A percentile compares a stretch with the other conserved stretches of the same genome.
Evolutionary conservation across 768 basidiomycete species (phyloP).

Genomic region (Naematelia aurantialba): DNA sequence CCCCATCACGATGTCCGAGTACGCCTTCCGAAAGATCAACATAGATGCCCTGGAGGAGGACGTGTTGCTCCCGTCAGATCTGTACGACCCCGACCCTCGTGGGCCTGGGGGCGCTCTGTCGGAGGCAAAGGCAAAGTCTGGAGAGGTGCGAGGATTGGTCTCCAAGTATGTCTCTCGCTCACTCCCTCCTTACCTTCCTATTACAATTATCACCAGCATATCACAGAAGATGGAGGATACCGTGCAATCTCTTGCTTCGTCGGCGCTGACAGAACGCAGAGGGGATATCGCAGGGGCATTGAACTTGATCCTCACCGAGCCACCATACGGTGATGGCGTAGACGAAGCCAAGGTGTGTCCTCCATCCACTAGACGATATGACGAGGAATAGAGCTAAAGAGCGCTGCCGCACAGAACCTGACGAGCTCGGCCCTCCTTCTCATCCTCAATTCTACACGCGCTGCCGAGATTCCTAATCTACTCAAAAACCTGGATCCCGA

Average conservation of each 20-base stretch:
- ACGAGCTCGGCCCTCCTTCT: conserved; percentile 76
- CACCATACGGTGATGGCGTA: conserved; percentile 82
- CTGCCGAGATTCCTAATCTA: conserved; percentile 74
- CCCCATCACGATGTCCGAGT: conserved; percentile 49
- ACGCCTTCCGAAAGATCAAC: conserved; percentile 84
- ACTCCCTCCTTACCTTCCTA: not conserved
- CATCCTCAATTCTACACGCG: conserved; percentile 89
- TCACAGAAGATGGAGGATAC: conserved; percentile 1
- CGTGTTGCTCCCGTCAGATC: conserved; percentile 72
- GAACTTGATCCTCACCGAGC: conserved; percentile 64
- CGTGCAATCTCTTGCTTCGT: not conserved
- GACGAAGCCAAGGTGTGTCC: conserved; percentile 81
- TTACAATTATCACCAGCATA: not conserved
- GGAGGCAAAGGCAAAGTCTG: conserved; percentile 72
- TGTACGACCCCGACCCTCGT: conserved; percentile 81
- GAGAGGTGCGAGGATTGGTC: conserved; percentile 66
- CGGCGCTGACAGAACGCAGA: conserved; percentile 52
- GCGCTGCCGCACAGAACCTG: conserved; percentile 67
- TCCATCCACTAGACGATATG: not conserved
- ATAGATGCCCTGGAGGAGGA: conserved; percentile 94
- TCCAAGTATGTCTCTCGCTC: conserved; percentile 61
- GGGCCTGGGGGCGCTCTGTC: conserved; percentile 67
- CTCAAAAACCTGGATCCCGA: conserved; percentile 60
- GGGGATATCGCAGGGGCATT: conserved; percentile 74
- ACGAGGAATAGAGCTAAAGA: not conserved